Evolutionary conservation across 2,329 filamentous ascomycete species (phyloP).

Genomic region (Chlorencoelia australis): DNA sequence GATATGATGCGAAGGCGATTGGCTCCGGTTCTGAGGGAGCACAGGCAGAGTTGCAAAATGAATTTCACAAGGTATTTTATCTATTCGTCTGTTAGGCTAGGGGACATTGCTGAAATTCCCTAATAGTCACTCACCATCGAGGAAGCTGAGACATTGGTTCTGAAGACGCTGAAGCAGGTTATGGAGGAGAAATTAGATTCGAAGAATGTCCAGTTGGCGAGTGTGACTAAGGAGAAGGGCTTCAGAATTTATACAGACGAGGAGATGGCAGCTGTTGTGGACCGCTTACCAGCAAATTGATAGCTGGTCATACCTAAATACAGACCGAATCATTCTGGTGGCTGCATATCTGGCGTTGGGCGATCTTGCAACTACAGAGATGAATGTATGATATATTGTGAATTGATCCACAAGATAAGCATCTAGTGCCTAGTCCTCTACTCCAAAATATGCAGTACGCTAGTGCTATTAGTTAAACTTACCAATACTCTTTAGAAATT

Average conservation of each 20-base stretch:
- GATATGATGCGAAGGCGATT: constrained; percentile 98
- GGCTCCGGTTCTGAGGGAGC: constrained; percentile 95
- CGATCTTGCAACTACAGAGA: too few relatives aligned
- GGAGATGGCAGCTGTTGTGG: constrained; percentile 91
- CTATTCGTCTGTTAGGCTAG: too few relatives aligned
- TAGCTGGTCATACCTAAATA: too few relatives aligned
- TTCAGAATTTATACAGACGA: constrained; percentile 98
- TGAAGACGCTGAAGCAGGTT: constrained; percentile 98
- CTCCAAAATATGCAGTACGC: too few relatives aligned
- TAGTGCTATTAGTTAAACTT: too few relatives aligned
- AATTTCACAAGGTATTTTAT: constrained; percentile 76
- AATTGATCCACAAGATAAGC: too few relatives aligned
- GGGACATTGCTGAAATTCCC: constrained; percentile 16
- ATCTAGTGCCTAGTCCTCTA: too few relatives aligned
- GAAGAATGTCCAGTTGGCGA: constrained; percentile 97
- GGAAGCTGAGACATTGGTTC: constrained; percentile 87
- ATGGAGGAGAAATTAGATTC: constrained; percentile 99
- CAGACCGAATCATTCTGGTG: too few relatives aligned
- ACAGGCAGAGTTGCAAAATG: constrained; percentile 95
- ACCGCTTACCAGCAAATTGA: constrained; percentile 62
- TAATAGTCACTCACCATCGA: constrained; percentile 76
- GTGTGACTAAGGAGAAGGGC: constrained; percentile 93
- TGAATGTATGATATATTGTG: too few relatives aligned
- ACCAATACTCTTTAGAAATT: too few relatives aligned
- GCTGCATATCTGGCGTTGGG: too few relatives aligned